Evolutionary conservation across 2,329 filamentous ascomycete species (phyloP).

Genomic region (Beauveria asiatica): DNA sequence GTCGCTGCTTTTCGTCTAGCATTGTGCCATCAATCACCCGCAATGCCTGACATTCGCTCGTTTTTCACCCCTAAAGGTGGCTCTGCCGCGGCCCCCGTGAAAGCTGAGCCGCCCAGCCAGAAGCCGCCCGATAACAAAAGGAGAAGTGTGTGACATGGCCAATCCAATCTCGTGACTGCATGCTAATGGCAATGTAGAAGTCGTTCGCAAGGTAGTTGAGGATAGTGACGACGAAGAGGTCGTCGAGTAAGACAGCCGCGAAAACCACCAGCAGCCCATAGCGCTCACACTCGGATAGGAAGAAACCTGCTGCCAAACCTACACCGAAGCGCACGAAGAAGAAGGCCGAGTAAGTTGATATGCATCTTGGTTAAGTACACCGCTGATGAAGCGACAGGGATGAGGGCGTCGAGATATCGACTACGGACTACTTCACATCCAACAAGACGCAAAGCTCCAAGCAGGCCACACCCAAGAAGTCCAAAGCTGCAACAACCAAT

Average conservation of each 20-base stretch:
- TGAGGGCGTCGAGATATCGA: slow-evolving; percentile 43
- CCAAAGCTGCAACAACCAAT: slow-evolving; percentile 27
- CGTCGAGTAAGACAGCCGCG: slow-evolving; percentile 35
- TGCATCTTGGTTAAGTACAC: slow-evolving; percentile 1
- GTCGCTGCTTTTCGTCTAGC: background rate
- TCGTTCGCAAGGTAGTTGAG: slow-evolving; percentile 60
- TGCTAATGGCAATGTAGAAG: slow-evolving; percentile 26
- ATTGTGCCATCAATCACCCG: slow-evolving; percentile 6
- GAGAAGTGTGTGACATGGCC: background rate
- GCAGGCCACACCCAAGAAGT: slow-evolving; percentile 31
- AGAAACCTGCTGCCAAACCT: slow-evolving; percentile 45
- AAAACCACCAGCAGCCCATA: background rate
- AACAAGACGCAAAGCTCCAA: slow-evolving; percentile 30
- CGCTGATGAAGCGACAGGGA: slow-evolving; percentile 20
- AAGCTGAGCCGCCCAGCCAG: slow-evolving; percentile 36
- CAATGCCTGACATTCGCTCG: slow-evolving; percentile 83
- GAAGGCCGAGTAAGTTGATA: slow-evolving; percentile 42
- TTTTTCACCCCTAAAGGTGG: slow-evolving; percentile 78
- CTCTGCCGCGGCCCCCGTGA: slow-evolving; percentile 44
- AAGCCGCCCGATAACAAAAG: slow-evolving; percentile 35
- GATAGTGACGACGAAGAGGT: slow-evolving; percentile 72
- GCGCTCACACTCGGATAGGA: slow-evolving; percentile 32
- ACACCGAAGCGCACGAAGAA: slow-evolving; percentile 42
- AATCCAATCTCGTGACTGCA: background rate
- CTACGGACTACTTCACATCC: slow-evolving; percentile 50